Conservation (phyloP, 2,329 filamentous ascomycete species). For the Emmonsiellopsis sp. region DNA sequence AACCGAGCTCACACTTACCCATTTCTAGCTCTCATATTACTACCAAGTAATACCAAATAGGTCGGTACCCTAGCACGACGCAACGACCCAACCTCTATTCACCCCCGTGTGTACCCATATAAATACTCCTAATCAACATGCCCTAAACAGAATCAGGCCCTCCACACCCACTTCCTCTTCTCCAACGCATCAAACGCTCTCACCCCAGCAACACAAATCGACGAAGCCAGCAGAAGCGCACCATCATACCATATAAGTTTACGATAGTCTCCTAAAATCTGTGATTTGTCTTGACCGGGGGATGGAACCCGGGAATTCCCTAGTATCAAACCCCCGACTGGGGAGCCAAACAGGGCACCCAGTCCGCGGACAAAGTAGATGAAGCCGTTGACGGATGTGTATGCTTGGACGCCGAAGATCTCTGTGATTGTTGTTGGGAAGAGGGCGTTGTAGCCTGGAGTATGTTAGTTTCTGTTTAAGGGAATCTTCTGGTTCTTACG, state of each 20-base stretch:
- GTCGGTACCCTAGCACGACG: no score
- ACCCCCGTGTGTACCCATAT: not conserved
- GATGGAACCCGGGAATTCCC: constrained; percentile 5
- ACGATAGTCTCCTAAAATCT: constrained; percentile 1
- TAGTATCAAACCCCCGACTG: constrained; percentile 20
- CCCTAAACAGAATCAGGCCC: not conserved
- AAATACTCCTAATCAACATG: not conserved
- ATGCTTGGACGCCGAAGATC: constrained; percentile 31
- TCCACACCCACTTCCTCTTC: constrained; percentile 13
- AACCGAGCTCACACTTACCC: no score
- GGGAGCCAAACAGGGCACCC: constrained; percentile 30
- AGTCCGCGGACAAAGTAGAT: constrained; percentile 33
- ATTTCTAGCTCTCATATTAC: no score
- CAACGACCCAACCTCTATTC: no score
- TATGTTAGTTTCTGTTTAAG: not conserved
- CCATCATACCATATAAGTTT: constrained; percentile 19
- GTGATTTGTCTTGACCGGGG: constrained; percentile 2
- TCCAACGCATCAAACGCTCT: constrained; percentile 16
- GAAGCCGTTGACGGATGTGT: constrained; percentile 30
- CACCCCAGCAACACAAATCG: constrained; percentile 16
- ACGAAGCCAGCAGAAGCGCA: constrained; percentile 15
- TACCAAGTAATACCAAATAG: no score
- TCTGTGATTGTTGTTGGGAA: constrained; percentile 33
- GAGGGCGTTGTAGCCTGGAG: constrained; percentile 17
- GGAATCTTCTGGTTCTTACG: not conserved